Conservation (phyloP, 495 filamentous ascomycete genomes). For the Polyplosphaeria fusca region DNA sequence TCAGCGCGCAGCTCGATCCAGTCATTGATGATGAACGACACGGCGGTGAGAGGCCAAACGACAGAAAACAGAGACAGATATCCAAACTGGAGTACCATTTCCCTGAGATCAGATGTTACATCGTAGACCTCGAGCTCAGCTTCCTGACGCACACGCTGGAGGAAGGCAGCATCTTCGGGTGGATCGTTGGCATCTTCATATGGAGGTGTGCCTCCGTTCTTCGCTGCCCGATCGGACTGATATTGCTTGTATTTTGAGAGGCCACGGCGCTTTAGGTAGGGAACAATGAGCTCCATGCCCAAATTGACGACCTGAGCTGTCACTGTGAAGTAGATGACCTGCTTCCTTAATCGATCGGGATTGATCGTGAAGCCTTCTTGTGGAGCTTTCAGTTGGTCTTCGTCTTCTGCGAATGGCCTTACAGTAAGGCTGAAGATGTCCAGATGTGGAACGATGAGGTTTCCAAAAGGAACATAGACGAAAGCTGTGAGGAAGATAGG, state of each 20-base stretch:
- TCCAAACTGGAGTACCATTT: slow-evolving; percentile 86
- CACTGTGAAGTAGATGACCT: slow-evolving; percentile 95
- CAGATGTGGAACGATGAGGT: slow-evolving; percentile 80
- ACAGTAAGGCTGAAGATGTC: slow-evolving; percentile 80
- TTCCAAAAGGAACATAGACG: slow-evolving; percentile 93
- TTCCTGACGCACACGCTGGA: slow-evolving; percentile 77
- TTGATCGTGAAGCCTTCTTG: slow-evolving; percentile 71
- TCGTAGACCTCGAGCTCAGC: slow-evolving; percentile 84
- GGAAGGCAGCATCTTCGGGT: slow-evolving; percentile 71
- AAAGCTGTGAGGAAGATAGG: slow-evolving; percentile 92
- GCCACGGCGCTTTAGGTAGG: slow-evolving; percentile 72
- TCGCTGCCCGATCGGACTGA: slow-evolving; percentile 55
- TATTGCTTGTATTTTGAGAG: slow-evolving; percentile 72
- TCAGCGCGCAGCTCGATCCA: slow-evolving; percentile 94
- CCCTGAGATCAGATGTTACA: slow-evolving; percentile 80
- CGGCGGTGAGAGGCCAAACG: slow-evolving; percentile 82
- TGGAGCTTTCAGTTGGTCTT: slow-evolving; percentile 60
- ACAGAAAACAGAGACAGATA: slow-evolving; percentile 93
- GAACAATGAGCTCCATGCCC: slow-evolving; percentile 80
- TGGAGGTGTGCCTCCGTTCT: slow-evolving; percentile 42
- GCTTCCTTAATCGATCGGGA: slow-evolving; percentile 76
- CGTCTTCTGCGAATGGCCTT: slow-evolving; percentile 67
- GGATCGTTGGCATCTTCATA: slow-evolving; percentile 51
- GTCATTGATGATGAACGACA: slow-evolving; percentile 92
- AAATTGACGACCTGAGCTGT: slow-evolving; percentile 91